Conservation (phyloP, 495 filamentous ascomycete genomes). For the Filosporella fistucella region DNA sequence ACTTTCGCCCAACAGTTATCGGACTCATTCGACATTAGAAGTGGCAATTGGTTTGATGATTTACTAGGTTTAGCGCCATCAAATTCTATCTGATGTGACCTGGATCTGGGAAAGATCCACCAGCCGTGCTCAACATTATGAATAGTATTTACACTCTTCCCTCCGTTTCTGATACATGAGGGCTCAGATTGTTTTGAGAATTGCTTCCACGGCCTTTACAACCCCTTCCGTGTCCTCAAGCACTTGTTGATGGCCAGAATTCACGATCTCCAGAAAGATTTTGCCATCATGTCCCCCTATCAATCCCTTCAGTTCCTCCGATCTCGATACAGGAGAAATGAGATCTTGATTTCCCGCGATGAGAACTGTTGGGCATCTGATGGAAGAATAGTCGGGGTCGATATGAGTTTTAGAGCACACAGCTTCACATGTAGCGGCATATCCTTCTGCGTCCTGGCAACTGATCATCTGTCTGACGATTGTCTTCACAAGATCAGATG, state of each 20-base stretch:
- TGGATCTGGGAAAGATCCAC: background rate
- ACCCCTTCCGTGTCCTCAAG: conserved; percentile 22
- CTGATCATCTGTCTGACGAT: conserved; percentile 10
- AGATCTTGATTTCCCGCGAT: conserved; percentile 12
- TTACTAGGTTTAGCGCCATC: conserved; percentile 4
- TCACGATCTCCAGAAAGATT: conserved; percentile 15
- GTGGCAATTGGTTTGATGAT: conserved; percentile 12
- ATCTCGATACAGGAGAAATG: conserved; percentile 12
- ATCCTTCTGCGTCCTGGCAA: conserved; percentile 13
- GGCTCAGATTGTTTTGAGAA: conserved; percentile 1
- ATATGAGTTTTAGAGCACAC: conserved; percentile 11
- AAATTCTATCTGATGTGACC: conserved; percentile 4
- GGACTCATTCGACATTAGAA: conserved; percentile 8
- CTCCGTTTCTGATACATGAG: too few species aligned
- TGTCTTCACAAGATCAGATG: conserved; percentile 8
- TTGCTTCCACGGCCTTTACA: conserved; percentile 12
- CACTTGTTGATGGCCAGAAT: conserved; percentile 24
- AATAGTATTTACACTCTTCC: too few species aligned
- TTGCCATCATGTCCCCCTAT: conserved; percentile 14
- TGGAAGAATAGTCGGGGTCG: conserved; percentile 16
- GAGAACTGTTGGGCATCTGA: conserved; percentile 11
- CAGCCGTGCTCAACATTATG: too few species aligned
- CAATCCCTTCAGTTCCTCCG: conserved; percentile 16
- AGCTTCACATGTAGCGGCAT: conserved; percentile 13
- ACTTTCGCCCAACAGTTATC: conserved; percentile 3